Percentiles rank a stretch among this genome's conserved stretches.
Evolutionary conservation across 2,329 filamentous ascomycete genomes (phyloP).

Genomic region (Stachybotrys chlorohalonatus): DNA sequence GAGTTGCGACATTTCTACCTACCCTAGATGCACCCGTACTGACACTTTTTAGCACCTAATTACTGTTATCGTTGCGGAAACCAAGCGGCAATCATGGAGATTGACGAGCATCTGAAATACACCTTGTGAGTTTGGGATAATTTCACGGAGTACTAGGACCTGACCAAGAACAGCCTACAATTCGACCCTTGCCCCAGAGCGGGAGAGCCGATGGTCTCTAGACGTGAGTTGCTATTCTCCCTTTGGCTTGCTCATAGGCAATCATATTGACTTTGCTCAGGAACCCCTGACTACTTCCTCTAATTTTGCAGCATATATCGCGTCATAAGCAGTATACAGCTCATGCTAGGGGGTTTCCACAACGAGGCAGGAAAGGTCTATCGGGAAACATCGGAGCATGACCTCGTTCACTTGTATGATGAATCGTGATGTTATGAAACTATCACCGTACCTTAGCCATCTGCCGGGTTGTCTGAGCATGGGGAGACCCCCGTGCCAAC

Average conservation of each 20-base stretch:
- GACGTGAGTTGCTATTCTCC: slow-evolving; percentile 45
- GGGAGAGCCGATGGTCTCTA: slow-evolving; percentile 97
- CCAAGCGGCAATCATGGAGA: slow-evolving; percentile 99
- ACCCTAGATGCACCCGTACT: background rate
- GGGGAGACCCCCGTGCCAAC: background rate
- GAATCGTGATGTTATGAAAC: slow-evolving; percentile 5
- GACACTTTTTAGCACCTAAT: slow-evolving; percentile 54
- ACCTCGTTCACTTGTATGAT: slow-evolving; percentile 18
- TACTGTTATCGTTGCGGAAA: slow-evolving; percentile 99
- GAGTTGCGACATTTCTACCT: slow-evolving; percentile 10
- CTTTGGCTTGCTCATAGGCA: background rate
- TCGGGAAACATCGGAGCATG: slow-evolving; percentile 6
- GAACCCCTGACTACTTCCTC: slow-evolving; percentile 97
- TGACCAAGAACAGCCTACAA: slow-evolving; percentile 64
- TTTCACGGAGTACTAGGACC: slow-evolving; percentile 1
- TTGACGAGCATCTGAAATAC: slow-evolving; percentile 98
- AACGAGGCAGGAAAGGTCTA: slow-evolving; percentile 4
- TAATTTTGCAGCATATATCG: slow-evolving; percentile 38
- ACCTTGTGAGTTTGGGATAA: slow-evolving; percentile 68
- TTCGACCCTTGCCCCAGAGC: slow-evolving; percentile 97
- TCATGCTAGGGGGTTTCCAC: slow-evolving; percentile 10
- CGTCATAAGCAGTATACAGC: slow-evolving; percentile 9
- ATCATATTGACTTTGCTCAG: slow-evolving; percentile 25
- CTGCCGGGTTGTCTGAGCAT: background rate
- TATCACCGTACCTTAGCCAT: background rate